Conservation (phyloP, 441 rosid genomes). For the Kokia cookei region DNA sequence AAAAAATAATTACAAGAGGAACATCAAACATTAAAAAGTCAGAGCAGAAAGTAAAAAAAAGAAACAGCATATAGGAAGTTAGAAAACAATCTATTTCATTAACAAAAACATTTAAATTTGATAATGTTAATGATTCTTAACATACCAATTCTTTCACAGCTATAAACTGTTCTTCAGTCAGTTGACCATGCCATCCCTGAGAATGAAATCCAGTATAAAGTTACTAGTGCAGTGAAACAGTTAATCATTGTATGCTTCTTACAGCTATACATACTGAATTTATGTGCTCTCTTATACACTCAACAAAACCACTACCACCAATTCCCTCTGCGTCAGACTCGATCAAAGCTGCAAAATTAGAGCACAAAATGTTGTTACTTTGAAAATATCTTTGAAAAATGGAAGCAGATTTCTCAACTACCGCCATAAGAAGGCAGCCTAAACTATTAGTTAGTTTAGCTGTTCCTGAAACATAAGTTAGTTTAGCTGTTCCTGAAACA, state of each 20-base stretch:
- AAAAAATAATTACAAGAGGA: background rate
- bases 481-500: slow-evolving; percentile 10
- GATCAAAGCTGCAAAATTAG: slow-evolving; percentile 72
- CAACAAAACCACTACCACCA: slow-evolving; percentile 99
- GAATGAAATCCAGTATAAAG: slow-evolving; percentile 30
- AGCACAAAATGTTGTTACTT: slow-evolving; percentile 16
- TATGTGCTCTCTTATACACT: slow-evolving; percentile 97
- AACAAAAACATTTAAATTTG: background rate
- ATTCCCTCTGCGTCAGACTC: slow-evolving; percentile 99
- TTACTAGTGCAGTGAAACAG: slow-evolving; percentile 22
- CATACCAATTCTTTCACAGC: slow-evolving; percentile 99
- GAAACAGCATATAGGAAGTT: background rate
- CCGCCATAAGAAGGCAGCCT: slow-evolving; percentile 11
- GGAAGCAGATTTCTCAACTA: slow-evolving; percentile 7
- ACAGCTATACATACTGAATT: slow-evolving; percentile 54
- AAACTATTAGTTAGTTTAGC: slow-evolving; percentile 2
- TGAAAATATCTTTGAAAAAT: slow-evolving; percentile 5
- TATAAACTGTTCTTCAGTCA: slow-evolving; percentile 96
- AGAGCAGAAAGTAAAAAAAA: background rate
- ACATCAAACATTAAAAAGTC: background rate
- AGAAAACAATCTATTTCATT: background rate
- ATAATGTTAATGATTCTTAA: background rate
- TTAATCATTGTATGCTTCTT: slow-evolving; percentile 10
- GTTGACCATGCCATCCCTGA: slow-evolving; percentile 88
- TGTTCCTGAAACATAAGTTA: slow-evolving; percentile 24